These are phyloP conservation scores for Lentinula guzmanii DNA, from an alignment of 768 basidiomycete species.

Conservation along the genomic window DNA sequence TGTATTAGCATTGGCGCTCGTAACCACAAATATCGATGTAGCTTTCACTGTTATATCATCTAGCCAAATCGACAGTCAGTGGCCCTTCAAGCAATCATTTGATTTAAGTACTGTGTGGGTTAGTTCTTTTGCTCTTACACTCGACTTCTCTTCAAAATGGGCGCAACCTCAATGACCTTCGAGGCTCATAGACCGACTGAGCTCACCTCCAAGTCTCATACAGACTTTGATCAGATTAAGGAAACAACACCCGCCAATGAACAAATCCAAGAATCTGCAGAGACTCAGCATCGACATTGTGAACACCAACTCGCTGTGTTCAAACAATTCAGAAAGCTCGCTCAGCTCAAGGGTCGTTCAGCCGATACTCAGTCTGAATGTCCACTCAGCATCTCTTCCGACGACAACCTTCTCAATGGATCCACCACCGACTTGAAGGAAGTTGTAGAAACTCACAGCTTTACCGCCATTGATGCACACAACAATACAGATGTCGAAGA, in stretches of 20 bases:
- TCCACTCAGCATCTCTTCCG: neutral
- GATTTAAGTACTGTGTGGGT: too few relatives aligned
- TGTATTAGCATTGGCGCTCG: too few relatives aligned
- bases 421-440: neutral
- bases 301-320: neutral
- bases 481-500: slow-evolving; percentile 12
- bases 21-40: too few relatives aligned
- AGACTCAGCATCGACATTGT: neutral
- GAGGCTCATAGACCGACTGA: too few relatives aligned
- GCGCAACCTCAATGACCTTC: too few relatives aligned
- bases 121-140: too few relatives aligned
- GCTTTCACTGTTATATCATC: too few relatives aligned
- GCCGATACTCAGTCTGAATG: neutral
- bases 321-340: neutral
- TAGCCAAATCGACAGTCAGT: too few relatives aligned
- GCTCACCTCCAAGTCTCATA: neutral
- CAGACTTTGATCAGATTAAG: neutral
- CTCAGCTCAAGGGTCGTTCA: neutral
- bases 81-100: too few relatives aligned
- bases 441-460: neutral
- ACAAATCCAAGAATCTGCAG: neutral
- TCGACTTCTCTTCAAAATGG: too few relatives aligned
- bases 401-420: neutral
- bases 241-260: neutral
- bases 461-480: neutral